Evolutionary conservation across 371 early-diverging fungal species (phyloP), one percentile per base, ranked within the genome.

Genomic region (Mortierella sp.): DNA sequence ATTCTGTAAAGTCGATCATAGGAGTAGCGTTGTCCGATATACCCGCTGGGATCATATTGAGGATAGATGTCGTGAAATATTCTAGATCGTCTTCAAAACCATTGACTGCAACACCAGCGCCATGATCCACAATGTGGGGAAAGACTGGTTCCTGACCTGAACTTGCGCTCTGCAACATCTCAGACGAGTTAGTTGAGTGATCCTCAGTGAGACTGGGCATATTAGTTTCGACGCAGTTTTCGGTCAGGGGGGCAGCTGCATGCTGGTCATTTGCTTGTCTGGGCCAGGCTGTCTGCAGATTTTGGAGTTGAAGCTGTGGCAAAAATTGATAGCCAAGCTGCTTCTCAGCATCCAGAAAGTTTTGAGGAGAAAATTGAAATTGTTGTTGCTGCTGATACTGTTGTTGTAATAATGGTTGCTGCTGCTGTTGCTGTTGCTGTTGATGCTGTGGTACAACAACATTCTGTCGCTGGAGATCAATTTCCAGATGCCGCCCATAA

Each of bases 11-110:
- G 16, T 55, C 48, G 4, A 58, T 40, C 24, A 72, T 63, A 9
- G 69, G 59, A 16, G 69, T 43, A 58, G 69, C 47, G 68, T 50
- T 59, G 55, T 55, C 40, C 53, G 55, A 9, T 11, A 55, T 59
- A 2, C 33, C 22, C 32, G 74, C 52, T 9, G 60, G 41, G 41
- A 79, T 74, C 65, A 79, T 64, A 67, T 79, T 79, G 60, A 74
- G 70, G 38, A 74, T 65, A 4, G 70, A 65, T 2, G 71, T 67
- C 58, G 74, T 22, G 40, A 73, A 74, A 48, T 59, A 74, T 48
- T 80, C 81, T 9, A 38, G 55, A 45, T 71, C 74, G 5, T 8
- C 11, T 24, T 55, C 55, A n/a, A n/a, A 16, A 50, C n/a, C 50
- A n/a, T n/a, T n/a, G 16, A 8, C n/a, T 21, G n/a, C 16, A n/a